Conservation (phyloP, 192 early-diverging fungal genomes). For the Podila horticola region DNA sequence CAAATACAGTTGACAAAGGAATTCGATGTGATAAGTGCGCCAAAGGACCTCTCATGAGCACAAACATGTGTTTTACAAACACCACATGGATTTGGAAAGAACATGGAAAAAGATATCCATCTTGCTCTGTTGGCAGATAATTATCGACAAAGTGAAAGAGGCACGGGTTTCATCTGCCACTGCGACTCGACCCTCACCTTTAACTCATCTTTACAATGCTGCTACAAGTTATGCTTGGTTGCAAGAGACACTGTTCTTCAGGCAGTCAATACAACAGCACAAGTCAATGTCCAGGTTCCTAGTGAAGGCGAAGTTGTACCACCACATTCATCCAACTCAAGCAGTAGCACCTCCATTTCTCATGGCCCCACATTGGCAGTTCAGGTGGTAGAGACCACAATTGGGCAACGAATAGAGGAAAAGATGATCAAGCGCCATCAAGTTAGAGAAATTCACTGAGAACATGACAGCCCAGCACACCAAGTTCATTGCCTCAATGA, state of each 20-base stretch:
- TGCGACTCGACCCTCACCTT: conserved; percentile 1
- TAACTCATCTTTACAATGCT: conserved; percentile 7
- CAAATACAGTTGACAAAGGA: no score
- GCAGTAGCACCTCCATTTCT: no score
- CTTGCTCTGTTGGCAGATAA: no score
- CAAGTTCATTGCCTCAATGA: not conserved
- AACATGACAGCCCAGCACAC: not conserved
- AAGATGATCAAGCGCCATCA: conserved; percentile 10
- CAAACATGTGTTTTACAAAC: no score
- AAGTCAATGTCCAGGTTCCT: not conserved
- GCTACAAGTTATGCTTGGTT: conserved; percentile 4
- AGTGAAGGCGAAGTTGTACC: not conserved
- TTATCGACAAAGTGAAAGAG: no score
- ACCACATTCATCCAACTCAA: not conserved
- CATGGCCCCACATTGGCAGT: no score
- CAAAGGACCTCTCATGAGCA: no score
- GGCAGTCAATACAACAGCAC: not conserved
- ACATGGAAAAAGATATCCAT: no score
- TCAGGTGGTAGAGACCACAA: not conserved
- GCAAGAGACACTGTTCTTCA: conserved; percentile 5
- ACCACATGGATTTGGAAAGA: no score
- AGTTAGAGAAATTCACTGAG: not conserved
- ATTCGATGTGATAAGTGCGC: no score
- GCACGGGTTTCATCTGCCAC: conserved; percentile 10
- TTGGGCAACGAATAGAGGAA: not conserved